Base-by-base conservation (phyloP, 305 asterid genomes). In the Striga hermonthica region DNA sequence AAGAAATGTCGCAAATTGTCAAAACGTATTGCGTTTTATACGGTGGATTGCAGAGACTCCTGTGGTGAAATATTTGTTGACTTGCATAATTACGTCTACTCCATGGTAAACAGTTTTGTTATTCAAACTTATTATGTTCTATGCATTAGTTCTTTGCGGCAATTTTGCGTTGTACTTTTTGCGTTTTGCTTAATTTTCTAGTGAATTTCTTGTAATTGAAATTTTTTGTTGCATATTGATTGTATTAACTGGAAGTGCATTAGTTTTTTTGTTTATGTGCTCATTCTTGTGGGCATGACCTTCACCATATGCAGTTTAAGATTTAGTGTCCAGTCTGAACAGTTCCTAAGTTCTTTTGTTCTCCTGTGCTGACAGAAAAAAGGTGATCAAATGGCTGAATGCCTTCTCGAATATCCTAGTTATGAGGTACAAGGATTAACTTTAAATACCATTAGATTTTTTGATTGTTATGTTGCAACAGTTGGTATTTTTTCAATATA, bases 51-150 rank as follows among this genome's bases (percentile, higher is more conserved):
- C 78, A 84, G 96, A 77, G 97, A 85, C 75, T 86, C 89, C 1
- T 90, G 99, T 63, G 99, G 93, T 53, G 99, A 93, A 83, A 81
- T 93, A 72, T 93, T 93, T 78, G 91, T 90, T 70, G 99, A 93
- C 79, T 85, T 93, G 88, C 95, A 90, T 81, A 83, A 78, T 68
- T 90, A 81, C 75, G 70, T 70, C 64, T 93, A 90, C 70, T 72
- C 92, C 62, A 88, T 88, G 96, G 99, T 90, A 22, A 40, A 35
- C 62, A 49, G 9, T 45, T 58, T 45, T 7, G 12, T 50, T 34
- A 49, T 55, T 62, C 48, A 28, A 55, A 45, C 37, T 22, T 22
- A 22, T 64, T 49, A 43, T 57, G 35, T 61, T 44, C 50, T 57
- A 43, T 60, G n/a, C 56, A 41, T 65, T 39, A 11, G 50, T 34